phyloP scores from a whole-genome alignment of 495 filamentous ascomycete genomes.

The Trichocladium antarcticum region DNA sequence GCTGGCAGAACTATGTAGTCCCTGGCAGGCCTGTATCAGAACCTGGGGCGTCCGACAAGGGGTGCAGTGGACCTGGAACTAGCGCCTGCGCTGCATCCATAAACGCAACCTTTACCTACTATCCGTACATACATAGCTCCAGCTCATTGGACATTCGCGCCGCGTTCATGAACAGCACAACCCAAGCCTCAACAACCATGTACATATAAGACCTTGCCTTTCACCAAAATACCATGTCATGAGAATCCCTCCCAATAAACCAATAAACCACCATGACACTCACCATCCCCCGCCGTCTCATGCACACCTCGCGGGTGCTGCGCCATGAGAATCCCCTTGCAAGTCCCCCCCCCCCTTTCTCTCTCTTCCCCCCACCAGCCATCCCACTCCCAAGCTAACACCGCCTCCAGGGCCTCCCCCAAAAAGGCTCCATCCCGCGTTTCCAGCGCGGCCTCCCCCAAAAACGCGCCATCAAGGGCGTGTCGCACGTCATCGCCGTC shows the following conservation, averaged over 20 bases:
- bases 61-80: not conserved
- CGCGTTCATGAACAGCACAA: not conserved
- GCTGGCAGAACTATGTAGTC: conserved; percentile 37
- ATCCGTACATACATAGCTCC: too few species aligned
- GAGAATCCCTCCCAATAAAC: not conserved
- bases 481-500: conserved; percentile 79
- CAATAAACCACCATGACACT: conserved; percentile 38
- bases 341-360: conserved; percentile 7
- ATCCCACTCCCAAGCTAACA: conserved; percentile 15
- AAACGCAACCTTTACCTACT: too few species aligned
- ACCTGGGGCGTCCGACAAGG: not conserved
- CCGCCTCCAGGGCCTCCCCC: conserved; percentile 59
- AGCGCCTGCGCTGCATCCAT: too few species aligned
- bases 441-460: conserved; percentile 77
- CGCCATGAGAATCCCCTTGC: conserved; percentile 92
- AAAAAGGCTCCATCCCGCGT: conserved; percentile 64
- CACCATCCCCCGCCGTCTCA: conserved; percentile 38
- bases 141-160: not conserved
- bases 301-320: conserved; percentile 52
- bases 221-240: too few species aligned
- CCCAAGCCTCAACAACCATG: not conserved
- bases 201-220: not conserved
- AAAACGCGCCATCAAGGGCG: conserved; percentile 65
- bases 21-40: too few species aligned
- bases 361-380: too few species aligned